A percentile compares a stretch with the other conserved stretches of the same genome.
Evolutionary conservation across 768 basidiomycete species (phyloP).

Genomic region (Ramaria sp.): DNA sequence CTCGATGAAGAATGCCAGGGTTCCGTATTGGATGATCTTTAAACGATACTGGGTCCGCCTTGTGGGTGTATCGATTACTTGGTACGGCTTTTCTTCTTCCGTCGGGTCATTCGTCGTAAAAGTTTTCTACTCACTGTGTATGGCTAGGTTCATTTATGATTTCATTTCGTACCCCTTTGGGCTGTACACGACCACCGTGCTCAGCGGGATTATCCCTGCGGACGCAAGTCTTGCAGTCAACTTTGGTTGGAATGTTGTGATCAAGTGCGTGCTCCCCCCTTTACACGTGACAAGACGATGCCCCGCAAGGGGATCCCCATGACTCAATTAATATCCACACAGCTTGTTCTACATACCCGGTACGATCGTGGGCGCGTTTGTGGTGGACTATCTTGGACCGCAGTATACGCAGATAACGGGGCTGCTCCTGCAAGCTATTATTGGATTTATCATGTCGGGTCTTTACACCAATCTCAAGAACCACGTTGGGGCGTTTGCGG

Average conservation of each 20-base stretch:
- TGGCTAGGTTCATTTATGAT: constrained; percentile 63
- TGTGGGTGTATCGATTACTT: constrained; percentile 62
- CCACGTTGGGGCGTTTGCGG: constrained; percentile 17
- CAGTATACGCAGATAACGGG: constrained; percentile 26
- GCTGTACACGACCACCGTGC: constrained; percentile 69
- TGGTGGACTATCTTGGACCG: constrained; percentile 24
- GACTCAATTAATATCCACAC: too few relatives aligned
- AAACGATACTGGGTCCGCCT: constrained; percentile 74
- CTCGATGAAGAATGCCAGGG: constrained; percentile 63
- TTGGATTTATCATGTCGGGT: constrained; percentile 29
- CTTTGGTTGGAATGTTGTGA: constrained; percentile 79
- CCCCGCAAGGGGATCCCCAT: too few relatives aligned
- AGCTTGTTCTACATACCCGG: constrained; percentile 34
- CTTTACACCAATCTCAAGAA: constrained; percentile 20
- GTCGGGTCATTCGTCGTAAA: not conserved
- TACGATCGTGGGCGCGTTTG: constrained; percentile 23
- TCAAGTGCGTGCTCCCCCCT: constrained; percentile 43
- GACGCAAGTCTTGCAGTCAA: constrained; percentile 39
- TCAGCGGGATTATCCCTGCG: constrained; percentile 36
- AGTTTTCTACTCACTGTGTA: not conserved
- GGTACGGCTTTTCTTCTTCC: constrained; percentile 32
- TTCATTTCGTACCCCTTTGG: constrained; percentile 74
- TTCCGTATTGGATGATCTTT: constrained; percentile 69
- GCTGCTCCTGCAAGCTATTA: constrained; percentile 13
- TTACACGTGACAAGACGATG: not conserved